phyloP scores from a whole-genome alignment of 306 rosid species.

The Cercis canadensis region DNA sequence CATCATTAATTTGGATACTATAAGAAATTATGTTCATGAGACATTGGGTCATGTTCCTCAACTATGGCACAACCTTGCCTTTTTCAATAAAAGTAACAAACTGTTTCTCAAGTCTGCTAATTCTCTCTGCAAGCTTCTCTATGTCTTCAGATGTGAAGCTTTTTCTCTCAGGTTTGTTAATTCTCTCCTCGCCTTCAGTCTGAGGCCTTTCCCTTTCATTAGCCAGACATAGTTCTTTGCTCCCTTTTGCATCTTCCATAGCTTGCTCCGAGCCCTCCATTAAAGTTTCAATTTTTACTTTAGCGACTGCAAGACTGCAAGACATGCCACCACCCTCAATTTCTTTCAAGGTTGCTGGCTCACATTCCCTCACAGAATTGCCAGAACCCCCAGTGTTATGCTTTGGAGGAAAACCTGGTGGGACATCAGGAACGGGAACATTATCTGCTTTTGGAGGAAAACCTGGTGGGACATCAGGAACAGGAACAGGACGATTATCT shows the following conservation, averaged over 20 bases:
- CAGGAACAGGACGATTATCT: constrained; percentile 1
- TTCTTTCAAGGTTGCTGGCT: neutral
- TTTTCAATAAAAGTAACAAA: too few relatives aligned
- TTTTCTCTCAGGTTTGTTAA: constrained; percentile 1
- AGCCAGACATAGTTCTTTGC: neutral
- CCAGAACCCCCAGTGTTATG: neutral
- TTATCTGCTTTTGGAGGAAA: constrained; percentile 1
- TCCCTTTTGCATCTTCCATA: constrained; percentile 10
- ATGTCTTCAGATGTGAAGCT: neutral
- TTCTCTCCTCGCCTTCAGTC: constrained; percentile 14
- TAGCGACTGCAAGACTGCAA: neutral
- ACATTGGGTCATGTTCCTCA: too few relatives aligned
- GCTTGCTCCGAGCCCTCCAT: constrained; percentile 6
- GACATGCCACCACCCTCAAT: neutral
- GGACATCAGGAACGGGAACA: constrained; percentile 7
- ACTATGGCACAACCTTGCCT: too few relatives aligned
- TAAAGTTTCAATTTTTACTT: constrained; percentile 8
- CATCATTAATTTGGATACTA: too few relatives aligned
- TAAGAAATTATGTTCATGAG: too few relatives aligned
- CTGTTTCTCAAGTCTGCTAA: neutral
- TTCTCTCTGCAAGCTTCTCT: neutral
- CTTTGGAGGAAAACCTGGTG: constrained; percentile 11
- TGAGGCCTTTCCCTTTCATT: neutral
- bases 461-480: constrained; percentile 11
- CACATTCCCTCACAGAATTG: neutral